Evolutionary conservation across 257 asterid species (phyloP).

Genomic region (Cordia subcordata): DNA sequence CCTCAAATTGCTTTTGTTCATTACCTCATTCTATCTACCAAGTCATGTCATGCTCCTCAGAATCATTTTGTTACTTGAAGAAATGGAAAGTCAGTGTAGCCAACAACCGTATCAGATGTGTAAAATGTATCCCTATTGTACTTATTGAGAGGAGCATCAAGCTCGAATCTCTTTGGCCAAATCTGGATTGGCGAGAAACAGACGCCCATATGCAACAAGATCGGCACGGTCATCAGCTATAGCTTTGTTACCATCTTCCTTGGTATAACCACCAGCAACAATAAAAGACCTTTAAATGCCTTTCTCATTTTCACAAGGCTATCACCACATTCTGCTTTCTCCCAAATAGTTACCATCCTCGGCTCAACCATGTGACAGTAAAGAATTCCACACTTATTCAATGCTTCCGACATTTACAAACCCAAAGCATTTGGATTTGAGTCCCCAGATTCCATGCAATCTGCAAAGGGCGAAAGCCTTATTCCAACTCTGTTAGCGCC

Average conservation of each 20-base stretch:
- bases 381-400: constrained; percentile 37
- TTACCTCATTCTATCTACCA: too few relatives aligned
- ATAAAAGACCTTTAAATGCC: constrained; percentile 61
- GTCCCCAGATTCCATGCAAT: constrained; percentile 33
- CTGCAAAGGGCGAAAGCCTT: constrained; percentile 57
- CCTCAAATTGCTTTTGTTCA: too few relatives aligned
- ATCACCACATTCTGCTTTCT: constrained; percentile 22
- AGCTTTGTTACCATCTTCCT: constrained; percentile 59
- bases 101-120: constrained; percentile 46
- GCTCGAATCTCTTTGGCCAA: constrained; percentile 48
- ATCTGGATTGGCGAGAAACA: constrained; percentile 66
- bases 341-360: constrained; percentile 30
- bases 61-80: constrained; percentile 35
- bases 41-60: too few relatives aligned
- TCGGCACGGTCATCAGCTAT: constrained; percentile 50
- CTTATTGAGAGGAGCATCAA: constrained; percentile 54
- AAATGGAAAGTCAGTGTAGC: constrained; percentile 75
- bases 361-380: constrained; percentile 76
- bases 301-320: constrained; percentile 53
- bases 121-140: constrained; percentile 57
- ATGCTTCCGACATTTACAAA: constrained; percentile 45
- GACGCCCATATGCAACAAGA: constrained; percentile 58
- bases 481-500: constrained; percentile 60
- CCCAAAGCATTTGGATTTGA: constrained; percentile 59
- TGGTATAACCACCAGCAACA: constrained; percentile 55